A percentile compares a stretch with the other conserved stretches of the same genome.
These are phyloP conservation scores for Austroboletus novae-zelandiae DNA, from an alignment of 1,284 basidiomycete species.

Conservation along the genomic window DNA sequence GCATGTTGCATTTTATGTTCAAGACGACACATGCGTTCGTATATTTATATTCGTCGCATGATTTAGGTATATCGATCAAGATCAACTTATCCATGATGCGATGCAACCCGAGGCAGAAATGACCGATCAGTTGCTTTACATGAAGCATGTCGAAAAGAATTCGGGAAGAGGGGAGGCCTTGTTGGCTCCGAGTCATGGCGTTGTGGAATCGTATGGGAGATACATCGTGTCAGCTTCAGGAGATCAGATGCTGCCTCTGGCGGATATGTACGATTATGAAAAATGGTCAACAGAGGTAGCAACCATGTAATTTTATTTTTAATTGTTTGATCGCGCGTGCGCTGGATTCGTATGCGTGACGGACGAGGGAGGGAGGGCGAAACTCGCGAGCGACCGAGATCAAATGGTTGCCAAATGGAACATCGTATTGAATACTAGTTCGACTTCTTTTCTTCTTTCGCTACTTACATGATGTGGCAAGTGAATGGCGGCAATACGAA, in stretches of 20 bases:
- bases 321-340: too few species aligned
- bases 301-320: neutral
- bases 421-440: too few species aligned
- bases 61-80: conserved; percentile 71
- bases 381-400: too few species aligned
- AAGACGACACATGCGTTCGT: too few species aligned
- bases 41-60: neutral
- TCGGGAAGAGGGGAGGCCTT: conserved; percentile 18
- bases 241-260: conserved; percentile 1
- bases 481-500: too few species aligned
- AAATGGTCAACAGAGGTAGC: conserved; percentile 21
- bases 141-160: conserved; percentile 46
- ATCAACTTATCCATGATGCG: conserved; percentile 59
- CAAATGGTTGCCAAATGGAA: too few species aligned
- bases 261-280: conserved; percentile 20
- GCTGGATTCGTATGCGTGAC: too few species aligned
- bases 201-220: conserved; percentile 19
- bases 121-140: conserved; percentile 57
- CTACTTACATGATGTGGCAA: too few species aligned
- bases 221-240: conserved; percentile 20
- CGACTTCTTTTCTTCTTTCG: too few species aligned
- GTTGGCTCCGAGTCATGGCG: conserved; percentile 7
- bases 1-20: conserved; percentile 35
- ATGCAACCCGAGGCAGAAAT: conserved; percentile 47
- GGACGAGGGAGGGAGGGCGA: too few species aligned